Evolutionary conservation across 2,329 filamentous ascomycete genomes (phyloP), one percentile per base, ranked within the genome.

Genomic region (Curvularia sp.): DNA sequence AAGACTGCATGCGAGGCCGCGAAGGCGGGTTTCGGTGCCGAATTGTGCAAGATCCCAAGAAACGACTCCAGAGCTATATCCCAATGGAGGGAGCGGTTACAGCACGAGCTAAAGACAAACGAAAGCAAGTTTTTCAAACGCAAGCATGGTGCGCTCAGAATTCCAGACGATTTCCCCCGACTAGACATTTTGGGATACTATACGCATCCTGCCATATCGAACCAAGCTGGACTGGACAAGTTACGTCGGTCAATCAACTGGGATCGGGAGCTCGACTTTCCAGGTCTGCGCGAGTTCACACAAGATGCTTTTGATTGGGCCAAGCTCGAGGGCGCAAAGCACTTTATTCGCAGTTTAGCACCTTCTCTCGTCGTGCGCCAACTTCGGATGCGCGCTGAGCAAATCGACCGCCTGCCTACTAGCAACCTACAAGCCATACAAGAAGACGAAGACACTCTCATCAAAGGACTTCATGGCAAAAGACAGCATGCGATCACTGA

Each of bases 1-100:
- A 96, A 94, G 72, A 83, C 93, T 10, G 94, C 95, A 0, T 95
- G 91, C 65, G 92, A 97, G 74, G 96, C 95, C 53, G 93, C 93
- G 33, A 87, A 87, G 69, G 95, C 92, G 52, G 93, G 93, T 0
- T 98, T 94, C 75, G 95, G 94, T 1, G 85, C 83, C 57, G 86
- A 89, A 35, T 79, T 98, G 4, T 94, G 90, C 72, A 82, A 79
- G 2, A 77, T 95, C 28, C 84, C 86, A 57, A 81, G 79, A 33
- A 82, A 84, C 5, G 88, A 93, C 66, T 77, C 77, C 2, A 78
- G 77, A 1, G 89, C 84, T 3, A 79, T 96, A 46, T 78, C 78
- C 1, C 80, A 82, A 22, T 98, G 94, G 95, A 88, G 88, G 65
- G 83, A 89, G 9, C 81, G 85, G 41, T 78, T 99, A 8, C 80